phyloP scores from a whole-genome alignment of 805 yeast species.

The Maudiozyma turicensis region DNA sequence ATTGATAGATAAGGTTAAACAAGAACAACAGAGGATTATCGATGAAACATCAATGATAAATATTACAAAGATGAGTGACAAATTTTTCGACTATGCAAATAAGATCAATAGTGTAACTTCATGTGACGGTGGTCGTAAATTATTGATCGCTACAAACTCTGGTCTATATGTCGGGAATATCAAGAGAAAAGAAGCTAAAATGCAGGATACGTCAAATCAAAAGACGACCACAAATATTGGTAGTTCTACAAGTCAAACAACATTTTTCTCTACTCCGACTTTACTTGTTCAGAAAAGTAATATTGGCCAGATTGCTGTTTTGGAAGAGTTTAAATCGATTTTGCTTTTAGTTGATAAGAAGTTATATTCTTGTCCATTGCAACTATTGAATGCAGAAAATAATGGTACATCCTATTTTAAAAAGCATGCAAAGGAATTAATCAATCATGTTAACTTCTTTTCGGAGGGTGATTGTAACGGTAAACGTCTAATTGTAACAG shows the following conservation, averaged over 20 bases:
- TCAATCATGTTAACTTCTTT: conserved; percentile 84
- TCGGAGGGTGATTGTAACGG: conserved; percentile 91
- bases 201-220: background rate
- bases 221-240: conserved; percentile 33
- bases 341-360: conserved; percentile 76
- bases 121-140: conserved; percentile 86
- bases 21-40: conserved; percentile 67
- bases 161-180: conserved; percentile 82
- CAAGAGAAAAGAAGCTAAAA: conserved; percentile 29
- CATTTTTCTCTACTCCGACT: conserved; percentile 59
- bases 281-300: conserved; percentile 65
- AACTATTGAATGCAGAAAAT: conserved; percentile 37
- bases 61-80: conserved; percentile 60
- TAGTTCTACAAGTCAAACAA: conserved; percentile 32
- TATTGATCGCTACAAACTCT: conserved; percentile 82
- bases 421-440: conserved; percentile 64
- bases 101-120: conserved; percentile 88
- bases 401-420: conserved; percentile 37
- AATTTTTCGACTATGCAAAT: conserved; percentile 63
- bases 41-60: conserved; percentile 73
- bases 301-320: conserved; percentile 80
- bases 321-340: conserved; percentile 82
- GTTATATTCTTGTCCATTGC: conserved; percentile 68
- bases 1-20: conserved; percentile 66
- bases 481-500: conserved; percentile 79